These are phyloP conservation scores for Gonapodya sp. DNA, from an alignment of 192 early-diverging fungal species.

Conservation along the genomic window DNA sequence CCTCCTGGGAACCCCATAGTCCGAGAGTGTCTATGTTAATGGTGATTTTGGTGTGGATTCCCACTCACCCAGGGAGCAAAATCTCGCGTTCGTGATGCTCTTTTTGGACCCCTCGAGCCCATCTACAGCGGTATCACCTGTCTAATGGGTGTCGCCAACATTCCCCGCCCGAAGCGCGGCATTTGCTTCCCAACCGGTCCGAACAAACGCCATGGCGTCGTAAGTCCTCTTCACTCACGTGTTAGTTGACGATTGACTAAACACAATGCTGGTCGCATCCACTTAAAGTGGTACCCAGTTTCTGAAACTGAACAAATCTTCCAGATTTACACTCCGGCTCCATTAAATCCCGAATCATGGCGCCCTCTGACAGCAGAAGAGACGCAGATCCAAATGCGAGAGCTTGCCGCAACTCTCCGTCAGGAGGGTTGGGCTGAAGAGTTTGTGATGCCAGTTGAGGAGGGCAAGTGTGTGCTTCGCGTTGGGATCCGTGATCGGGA, in stretches of 20 bases:
- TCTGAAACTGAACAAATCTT: conserved; percentile 30
- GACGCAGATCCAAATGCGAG: conserved; percentile 15
- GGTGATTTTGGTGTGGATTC: too few relatives aligned
- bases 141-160: conserved; percentile 29
- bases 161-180: conserved; percentile 18
- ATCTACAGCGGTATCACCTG: conserved; percentile 33
- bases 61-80: conserved; percentile 27
- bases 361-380: conserved; percentile 23
- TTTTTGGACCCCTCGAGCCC: conserved; percentile 23
- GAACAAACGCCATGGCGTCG: background rate
- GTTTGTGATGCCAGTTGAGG: conserved; percentile 22
- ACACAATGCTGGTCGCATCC: conserved; percentile 23
- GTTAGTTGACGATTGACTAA: too few relatives aligned
- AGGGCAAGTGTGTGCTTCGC: conserved; percentile 22
- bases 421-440: conserved; percentile 24
- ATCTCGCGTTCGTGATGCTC: conserved; percentile 21
- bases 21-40: too few relatives aligned
- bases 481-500: conserved; percentile 27
- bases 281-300: conserved; percentile 13
- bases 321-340: conserved; percentile 31
- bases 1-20: too few relatives aligned
- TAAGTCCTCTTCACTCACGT: background rate
- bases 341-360: conserved; percentile 34
- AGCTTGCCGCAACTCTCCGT: conserved; percentile 14
- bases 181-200: conserved; percentile 26